phyloP scores from a whole-genome alignment of 129 eudicot species.

The Arctium minus region DNA sequence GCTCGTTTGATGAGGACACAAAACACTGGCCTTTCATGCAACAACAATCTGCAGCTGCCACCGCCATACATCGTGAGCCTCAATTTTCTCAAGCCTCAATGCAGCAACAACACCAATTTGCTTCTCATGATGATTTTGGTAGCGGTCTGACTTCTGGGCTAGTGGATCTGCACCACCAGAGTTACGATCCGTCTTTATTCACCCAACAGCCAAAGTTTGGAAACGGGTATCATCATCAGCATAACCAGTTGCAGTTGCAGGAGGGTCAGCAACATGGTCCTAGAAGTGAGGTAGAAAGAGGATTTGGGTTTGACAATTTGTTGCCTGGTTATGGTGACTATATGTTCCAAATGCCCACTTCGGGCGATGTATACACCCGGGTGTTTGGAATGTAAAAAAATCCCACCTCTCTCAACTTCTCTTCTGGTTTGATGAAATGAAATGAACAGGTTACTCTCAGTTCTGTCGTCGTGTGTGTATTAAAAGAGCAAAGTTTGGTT shows the following conservation, averaged over 20 bases:
- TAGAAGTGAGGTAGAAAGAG: slow-evolving; percentile 47
- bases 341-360: slow-evolving; percentile 53
- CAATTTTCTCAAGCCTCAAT: slow-evolving; percentile 36
- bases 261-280: slow-evolving; percentile 28
- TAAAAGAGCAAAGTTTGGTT: slow-evolving; percentile 7
- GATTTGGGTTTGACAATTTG: slow-evolving; percentile 43
- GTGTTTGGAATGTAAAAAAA: slow-evolving; percentile 66
- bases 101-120: slow-evolving; percentile 38
- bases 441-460: slow-evolving; percentile 15
- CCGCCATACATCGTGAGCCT: slow-evolving; percentile 13
- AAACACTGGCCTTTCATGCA: slow-evolving; percentile 54
- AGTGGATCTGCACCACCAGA: slow-evolving; percentile 40
- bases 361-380: slow-evolving; percentile 63
- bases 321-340: slow-evolving; percentile 62
- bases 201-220: slow-evolving; percentile 42
- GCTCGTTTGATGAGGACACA: slow-evolving; percentile 42
- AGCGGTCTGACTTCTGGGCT: slow-evolving; percentile 45
- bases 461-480: not conserved
- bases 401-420: slow-evolving; percentile 3
- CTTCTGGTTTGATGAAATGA: slow-evolving; percentile 22
- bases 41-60: slow-evolving; percentile 39
- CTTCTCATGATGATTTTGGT: slow-evolving; percentile 30
- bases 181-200: slow-evolving; percentile 26
- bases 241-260: slow-evolving; percentile 17
- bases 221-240: slow-evolving; percentile 29